A percentile compares a stretch with the other conserved stretches of the same genome.
Conservation (phyloP, 2,329 filamentous ascomycete genomes). For the Penicillium fuscoglaucum region DNA sequence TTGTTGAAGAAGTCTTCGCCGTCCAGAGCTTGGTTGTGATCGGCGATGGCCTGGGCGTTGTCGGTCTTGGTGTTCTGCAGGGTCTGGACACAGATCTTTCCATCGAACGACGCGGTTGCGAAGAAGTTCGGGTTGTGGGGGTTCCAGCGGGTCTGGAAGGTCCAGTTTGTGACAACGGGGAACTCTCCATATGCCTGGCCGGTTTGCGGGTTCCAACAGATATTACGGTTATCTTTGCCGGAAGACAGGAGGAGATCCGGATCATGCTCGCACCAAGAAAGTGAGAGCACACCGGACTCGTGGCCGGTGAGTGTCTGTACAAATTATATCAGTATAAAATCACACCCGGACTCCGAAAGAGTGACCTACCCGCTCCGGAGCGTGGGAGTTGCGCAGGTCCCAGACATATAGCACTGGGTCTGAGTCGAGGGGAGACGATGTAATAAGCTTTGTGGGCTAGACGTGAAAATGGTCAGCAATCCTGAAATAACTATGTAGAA, state of each 20-base stretch:
- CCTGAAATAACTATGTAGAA: not conserved
- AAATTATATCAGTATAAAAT: conserved; percentile 16
- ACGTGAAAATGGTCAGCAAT: conserved; percentile 17
- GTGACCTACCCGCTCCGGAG: conserved; percentile 65
- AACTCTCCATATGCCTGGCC: conserved; percentile 88
- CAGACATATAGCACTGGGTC: conserved; percentile 86
- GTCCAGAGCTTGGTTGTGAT: conserved; percentile 70
- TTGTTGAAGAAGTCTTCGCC: conserved; percentile 96
- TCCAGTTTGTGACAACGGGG: conserved; percentile 98
- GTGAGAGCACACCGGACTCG: conserved; percentile 85
- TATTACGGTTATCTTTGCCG: conserved; percentile 92
- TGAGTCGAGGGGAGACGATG: conserved; percentile 84
- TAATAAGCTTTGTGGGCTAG: conserved; percentile 83
- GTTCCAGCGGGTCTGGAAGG: conserved; percentile 92
- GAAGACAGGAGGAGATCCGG: conserved; percentile 85
- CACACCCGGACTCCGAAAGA: not conserved
- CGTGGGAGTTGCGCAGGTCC: conserved; percentile 95
- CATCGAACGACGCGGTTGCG: conserved; percentile 94
- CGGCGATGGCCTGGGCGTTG: conserved; percentile 59
- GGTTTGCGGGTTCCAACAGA: conserved; percentile 95
- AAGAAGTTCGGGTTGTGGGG: conserved; percentile 89
- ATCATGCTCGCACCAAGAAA: conserved; percentile 95
- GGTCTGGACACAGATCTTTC: conserved; percentile 91
- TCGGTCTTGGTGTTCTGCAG: conserved; percentile 88
- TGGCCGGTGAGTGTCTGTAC: conserved; percentile 78